A percentile compares a stretch with the other conserved stretches of the same genome.
phyloP scores from a whole-genome alignment of 2,329 filamentous ascomycete genomes.

The Arthroderma uncinatum region DNA sequence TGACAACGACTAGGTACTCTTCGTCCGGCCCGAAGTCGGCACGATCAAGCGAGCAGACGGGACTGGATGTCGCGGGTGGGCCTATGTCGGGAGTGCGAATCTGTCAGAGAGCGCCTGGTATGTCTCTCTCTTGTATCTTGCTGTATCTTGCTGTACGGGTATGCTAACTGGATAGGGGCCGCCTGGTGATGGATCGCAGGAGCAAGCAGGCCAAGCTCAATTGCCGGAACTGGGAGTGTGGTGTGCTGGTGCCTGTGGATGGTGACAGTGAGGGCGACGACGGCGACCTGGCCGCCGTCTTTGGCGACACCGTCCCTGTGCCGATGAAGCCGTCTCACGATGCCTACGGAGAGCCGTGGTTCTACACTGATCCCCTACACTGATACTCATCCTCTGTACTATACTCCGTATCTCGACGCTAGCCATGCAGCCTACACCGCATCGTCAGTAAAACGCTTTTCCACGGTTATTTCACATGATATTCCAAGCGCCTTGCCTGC shows the following conservation, averaged over 20 bases:
- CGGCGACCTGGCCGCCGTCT: slow-evolving; percentile 20
- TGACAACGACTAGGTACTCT: slow-evolving; percentile 23
- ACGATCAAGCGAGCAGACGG: slow-evolving; percentile 18
- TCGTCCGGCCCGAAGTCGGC: slow-evolving; percentile 21
- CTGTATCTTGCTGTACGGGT: no score
- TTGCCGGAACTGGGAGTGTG: slow-evolving; percentile 92
- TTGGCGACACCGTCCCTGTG: slow-evolving; percentile 33
- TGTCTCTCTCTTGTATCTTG: no score
- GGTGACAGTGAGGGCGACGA: neutral
- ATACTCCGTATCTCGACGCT: no score
- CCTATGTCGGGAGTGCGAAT: slow-evolving; percentile 84
- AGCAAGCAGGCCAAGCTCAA: slow-evolving; percentile 63
- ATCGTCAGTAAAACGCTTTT: neutral
- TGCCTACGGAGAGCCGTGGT: slow-evolving; percentile 21
- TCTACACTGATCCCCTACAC: slow-evolving; percentile 13
- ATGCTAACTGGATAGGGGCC: slow-evolving; percentile 53
- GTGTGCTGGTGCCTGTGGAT: slow-evolving; percentile 56
- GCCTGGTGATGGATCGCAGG: slow-evolving; percentile 56
- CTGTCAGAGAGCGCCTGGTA: slow-evolving; percentile 87
- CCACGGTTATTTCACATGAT: neutral
- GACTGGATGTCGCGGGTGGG: slow-evolving; percentile 49
- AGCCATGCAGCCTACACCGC: no score
- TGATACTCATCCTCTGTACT: no score
- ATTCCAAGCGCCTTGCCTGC: neutral
- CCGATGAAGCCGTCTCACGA: slow-evolving; percentile 34